Base-by-base conservation (phyloP, 208 protist genomes). In the Crithidia expoeki region DNA sequence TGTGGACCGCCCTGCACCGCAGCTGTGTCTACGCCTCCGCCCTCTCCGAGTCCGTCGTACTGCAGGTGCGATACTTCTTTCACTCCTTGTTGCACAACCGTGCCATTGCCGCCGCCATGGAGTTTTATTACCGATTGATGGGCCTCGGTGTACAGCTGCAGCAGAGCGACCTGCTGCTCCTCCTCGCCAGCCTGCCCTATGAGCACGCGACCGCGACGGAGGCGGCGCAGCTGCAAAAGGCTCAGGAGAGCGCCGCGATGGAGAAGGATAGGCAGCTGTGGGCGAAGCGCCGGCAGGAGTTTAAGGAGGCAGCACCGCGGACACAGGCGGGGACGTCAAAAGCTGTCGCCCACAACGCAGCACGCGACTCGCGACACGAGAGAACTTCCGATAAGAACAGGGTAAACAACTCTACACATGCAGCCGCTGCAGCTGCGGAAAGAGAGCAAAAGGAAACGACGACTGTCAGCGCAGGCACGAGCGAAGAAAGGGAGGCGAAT, bases 1-100 rank as follows among this genome's bases (percentile, higher is more conserved):
- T 90, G 86, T 93, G 87, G 88, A 90, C 86, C 3, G 90, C 88
- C 0, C 66, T 95, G 32, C 77, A 83, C 52, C 87, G 90, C 61
- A 83, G 86, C 64, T 95, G 90, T 51, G 72, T 92, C 34, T 85
- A 89, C 66, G 85, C 83, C 23, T 90, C 88, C 5, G 85, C 89
- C 34, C 60, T 95, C 21, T 90, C 87, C 4, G 87, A 93, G 76
- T 81, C 75, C 14, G 56, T 93, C 17, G 68, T 79, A 9, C 68
- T 92, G 69, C 81, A 83, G 28, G 82, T 89, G 9, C 81, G 90
- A 32, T 92, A 83, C 70, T 80, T 88, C 40, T 68, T 95, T 0
- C 90, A 95, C 56, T 74, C 71, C 16, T 82, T 95, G 16, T 83
- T 95, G 53, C 85, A 79, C 40, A 68, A 69, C 52, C 74, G 83